These are phyloP conservation scores for Triticum dicoccoides DNA, from an alignment of 176 grass and related monocot species.

Conservation along the genomic window DNA sequence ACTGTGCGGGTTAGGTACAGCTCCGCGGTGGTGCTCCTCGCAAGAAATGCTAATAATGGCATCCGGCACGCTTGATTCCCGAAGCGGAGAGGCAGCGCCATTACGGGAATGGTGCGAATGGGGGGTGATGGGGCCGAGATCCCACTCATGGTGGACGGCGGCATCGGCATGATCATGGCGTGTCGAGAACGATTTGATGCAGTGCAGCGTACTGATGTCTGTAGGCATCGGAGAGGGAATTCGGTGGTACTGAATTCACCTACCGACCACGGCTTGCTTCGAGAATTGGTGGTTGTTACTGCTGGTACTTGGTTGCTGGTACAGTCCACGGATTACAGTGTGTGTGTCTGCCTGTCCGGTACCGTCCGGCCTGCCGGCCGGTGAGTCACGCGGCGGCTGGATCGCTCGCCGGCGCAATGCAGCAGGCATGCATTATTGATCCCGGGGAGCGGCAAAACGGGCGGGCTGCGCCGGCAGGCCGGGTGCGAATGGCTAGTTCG, in stretches of 20 bases:
- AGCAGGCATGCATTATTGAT: not conserved
- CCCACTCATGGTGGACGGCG: not conserved
- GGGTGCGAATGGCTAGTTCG: not conserved
- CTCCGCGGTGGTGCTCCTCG: not conserved
- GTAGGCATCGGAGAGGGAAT: not conserved
- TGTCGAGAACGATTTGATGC: not conserved
- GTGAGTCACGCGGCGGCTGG: constrained; percentile 21
- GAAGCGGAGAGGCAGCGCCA: not conserved
- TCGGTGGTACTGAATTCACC: not conserved
- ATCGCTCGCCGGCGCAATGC: not conserved
- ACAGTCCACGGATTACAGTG: constrained; percentile 6
- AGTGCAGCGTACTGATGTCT: not conserved
- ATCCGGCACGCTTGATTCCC: not conserved
- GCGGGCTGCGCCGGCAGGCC: too few relatives aligned
- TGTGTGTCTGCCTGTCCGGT: not conserved
- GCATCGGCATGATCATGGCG: not conserved
- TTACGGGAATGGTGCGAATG: not conserved
- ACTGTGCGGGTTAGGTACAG: not conserved
- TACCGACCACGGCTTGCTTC: not conserved
- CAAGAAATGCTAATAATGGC: constrained; percentile 17
- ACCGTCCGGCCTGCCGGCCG: not conserved
- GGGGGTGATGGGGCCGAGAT: not conserved
- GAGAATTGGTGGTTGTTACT: not conserved
- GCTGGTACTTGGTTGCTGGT: not conserved
- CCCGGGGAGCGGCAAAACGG: not conserved